Evolutionary conservation across 805 yeast genomes (phyloP), one percentile per base, ranked within the genome.

Genomic region (Saccharomycopsis synnaedendra): DNA sequence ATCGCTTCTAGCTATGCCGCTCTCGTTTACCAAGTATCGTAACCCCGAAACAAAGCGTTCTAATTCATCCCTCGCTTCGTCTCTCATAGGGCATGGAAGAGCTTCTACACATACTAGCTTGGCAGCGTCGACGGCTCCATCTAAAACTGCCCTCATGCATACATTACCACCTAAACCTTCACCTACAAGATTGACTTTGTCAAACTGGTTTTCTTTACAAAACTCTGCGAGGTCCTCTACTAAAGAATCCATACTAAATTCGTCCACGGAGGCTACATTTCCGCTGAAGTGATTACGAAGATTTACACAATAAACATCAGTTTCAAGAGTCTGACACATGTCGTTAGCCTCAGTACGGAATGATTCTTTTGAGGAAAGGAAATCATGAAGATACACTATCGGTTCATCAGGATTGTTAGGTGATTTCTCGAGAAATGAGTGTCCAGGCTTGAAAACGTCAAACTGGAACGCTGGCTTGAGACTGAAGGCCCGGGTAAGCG

Each of bases 341-440:
- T 52, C 55, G 33, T 52, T 49, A 7, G 46, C 53, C 38, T 52
- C 55, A 3, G 43, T 43, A 5, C 35, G 27, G 30, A 42, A 34
- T 9, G 40, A 4, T 7, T 45, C 42, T 30, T 40, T 44, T 27
- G 10, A 37, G 28, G 44, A 39, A 11, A 52, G 39, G 10, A 49
- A 44, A 37, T 52, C 51, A 42, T 44, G 53, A 6, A 52, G 28
- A 32, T 45, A 49, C 5, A 52, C 36, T 7, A 52, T 42, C 7
- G 55, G 52, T 41, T 52, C 53, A 19, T 52, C 45, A 4, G 55
- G 55, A 33, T 52, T 49, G 31, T 49, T 52, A 11, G 32, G 27
- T 1, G 51, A 38, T 32, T 49, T 49, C 5, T 34, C 33, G 11
- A 52, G 34, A 29, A 52, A 52, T n/a, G 55, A 46, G 9, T 51